Conservation (phyloP, 176 grass and related monocot species). For the Neostapfia colusana region DNA sequence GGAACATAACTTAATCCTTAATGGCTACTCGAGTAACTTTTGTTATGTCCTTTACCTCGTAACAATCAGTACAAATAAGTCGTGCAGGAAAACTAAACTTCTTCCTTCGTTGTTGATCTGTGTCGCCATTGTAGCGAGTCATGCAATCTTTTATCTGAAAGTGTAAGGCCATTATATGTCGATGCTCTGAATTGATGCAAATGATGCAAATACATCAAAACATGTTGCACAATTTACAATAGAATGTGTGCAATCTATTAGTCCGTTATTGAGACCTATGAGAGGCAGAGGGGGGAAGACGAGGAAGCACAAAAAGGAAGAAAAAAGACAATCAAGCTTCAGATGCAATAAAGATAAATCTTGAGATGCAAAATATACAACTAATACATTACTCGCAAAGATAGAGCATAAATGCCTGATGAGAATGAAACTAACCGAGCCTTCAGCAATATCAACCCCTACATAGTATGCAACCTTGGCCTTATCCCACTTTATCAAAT, state of each 20-base stretch:
- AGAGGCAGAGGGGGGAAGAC: not conserved
- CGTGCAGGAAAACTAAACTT: conserved; percentile 93
- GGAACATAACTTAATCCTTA: not conserved
- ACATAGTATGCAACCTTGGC: conserved; percentile 86
- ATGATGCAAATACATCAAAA: conserved; percentile 3
- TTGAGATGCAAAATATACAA: not conserved
- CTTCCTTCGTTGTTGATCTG: conserved; percentile 78
- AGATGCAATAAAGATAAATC: conserved; percentile 5
- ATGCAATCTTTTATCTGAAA: conserved; percentile 88
- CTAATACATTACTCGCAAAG: not conserved
- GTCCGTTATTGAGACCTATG: conserved; percentile 3
- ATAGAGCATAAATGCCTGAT: not conserved
- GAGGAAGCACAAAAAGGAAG: not conserved
- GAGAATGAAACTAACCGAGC: conserved; percentile 57
- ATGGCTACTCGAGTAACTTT: not conserved
- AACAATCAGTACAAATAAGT: conserved; percentile 96
- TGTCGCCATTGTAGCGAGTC: conserved; percentile 88
- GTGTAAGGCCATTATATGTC: conserved; percentile 9
- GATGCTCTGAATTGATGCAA: not conserved
- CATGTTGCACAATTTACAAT: not conserved
- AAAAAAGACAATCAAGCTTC: not conserved
- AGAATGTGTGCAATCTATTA: not conserved
- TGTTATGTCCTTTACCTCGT: conserved; percentile 57
- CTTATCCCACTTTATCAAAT: conserved; percentile 98
- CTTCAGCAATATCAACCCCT: conserved; percentile 82